These are phyloP conservation scores for Periglandula ipomoeae DNA, from an alignment of 2,329 filamentous ascomycete genomes.

Conservation along the genomic window DNA sequence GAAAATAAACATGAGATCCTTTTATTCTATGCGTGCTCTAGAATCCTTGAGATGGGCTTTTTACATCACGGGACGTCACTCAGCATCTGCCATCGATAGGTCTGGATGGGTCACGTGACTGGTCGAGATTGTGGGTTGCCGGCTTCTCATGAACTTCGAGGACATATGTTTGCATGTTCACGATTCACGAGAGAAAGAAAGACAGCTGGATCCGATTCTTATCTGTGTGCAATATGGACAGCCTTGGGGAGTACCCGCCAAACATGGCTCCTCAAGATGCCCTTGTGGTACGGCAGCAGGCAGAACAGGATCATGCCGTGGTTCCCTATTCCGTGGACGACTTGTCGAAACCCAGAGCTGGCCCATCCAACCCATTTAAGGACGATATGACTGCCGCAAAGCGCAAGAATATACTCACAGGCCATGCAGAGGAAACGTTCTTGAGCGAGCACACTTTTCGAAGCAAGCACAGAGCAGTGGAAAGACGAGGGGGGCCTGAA, in stretches of 20 bases:
- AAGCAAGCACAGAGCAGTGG: conserved; percentile 74
- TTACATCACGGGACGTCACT: too few species aligned
- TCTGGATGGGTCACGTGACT: too few species aligned
- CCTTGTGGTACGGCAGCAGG: conserved; percentile 47
- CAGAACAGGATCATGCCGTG: conserved; percentile 49
- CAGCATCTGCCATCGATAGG: too few species aligned
- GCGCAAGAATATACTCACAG: conserved; percentile 76
- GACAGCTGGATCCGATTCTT: too few species aligned
- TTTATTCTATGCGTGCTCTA: too few species aligned
- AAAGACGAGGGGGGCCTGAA: conserved; percentile 52
- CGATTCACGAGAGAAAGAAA: too few species aligned
- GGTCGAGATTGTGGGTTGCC: too few species aligned
- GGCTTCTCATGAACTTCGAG: too few species aligned
- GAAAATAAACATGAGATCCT: too few species aligned
- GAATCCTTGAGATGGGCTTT: too few species aligned
- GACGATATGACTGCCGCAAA: conserved; percentile 52
- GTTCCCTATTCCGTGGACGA: conserved; percentile 63
- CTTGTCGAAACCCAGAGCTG: conserved; percentile 54
- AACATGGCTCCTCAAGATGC: conserved; percentile 58
- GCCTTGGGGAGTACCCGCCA: conserved; percentile 55
- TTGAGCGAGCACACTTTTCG: conserved; percentile 89
- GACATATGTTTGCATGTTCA: too few species aligned
- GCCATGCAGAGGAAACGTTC: conserved; percentile 77
- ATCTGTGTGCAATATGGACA: conserved; percentile 37
- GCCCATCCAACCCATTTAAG: conserved; percentile 69